Evolutionary conservation across 176 grass and related monocot genomes (phyloP).

Genomic region (Aechmea fasciata): DNA sequence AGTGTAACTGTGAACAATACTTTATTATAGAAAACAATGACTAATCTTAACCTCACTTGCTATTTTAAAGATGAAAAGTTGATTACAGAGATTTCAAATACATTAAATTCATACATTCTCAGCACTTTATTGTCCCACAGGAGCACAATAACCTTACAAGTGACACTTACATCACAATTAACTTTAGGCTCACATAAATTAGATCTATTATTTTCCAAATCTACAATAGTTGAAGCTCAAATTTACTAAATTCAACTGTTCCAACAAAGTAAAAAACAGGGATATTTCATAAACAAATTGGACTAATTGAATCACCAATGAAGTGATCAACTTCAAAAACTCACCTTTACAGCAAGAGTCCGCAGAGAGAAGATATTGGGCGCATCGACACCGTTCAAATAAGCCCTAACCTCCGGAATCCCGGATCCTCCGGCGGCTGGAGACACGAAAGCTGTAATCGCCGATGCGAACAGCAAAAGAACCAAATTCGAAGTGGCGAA

Average conservation of each 20-base stretch:
- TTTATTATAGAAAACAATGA: too few species aligned
- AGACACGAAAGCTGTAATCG: conserved; percentile 68
- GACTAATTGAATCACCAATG: conserved; percentile 1
- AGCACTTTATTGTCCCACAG: background rate
- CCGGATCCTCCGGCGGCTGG: conserved; percentile 78
- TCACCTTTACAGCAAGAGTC: conserved; percentile 87
- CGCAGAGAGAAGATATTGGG: conserved; percentile 84
- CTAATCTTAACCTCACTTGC: too few species aligned
- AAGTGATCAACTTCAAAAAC: conserved; percentile 16
- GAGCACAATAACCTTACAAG: background rate
- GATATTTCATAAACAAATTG: background rate
- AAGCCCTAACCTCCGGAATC: conserved; percentile 92
- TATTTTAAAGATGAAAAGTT: too few species aligned
- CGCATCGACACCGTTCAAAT: conserved; percentile 95
- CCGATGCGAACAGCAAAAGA: conserved; percentile 55
- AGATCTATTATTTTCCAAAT: background rate
- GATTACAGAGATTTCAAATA: too few species aligned
- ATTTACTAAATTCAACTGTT: background rate
- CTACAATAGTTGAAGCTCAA: background rate
- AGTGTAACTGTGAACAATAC: too few species aligned
- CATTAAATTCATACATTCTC: too few species aligned
- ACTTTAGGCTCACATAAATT: background rate
- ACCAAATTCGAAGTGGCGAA: conserved; percentile 58
- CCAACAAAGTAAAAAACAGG: too few species aligned
- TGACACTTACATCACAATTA: background rate